Percentiles rank a stretch among this genome's conserved stretches.
Evolutionary conservation across 192 early-diverging fungal species (phyloP).

Genomic region (Coemansia sp.): DNA sequence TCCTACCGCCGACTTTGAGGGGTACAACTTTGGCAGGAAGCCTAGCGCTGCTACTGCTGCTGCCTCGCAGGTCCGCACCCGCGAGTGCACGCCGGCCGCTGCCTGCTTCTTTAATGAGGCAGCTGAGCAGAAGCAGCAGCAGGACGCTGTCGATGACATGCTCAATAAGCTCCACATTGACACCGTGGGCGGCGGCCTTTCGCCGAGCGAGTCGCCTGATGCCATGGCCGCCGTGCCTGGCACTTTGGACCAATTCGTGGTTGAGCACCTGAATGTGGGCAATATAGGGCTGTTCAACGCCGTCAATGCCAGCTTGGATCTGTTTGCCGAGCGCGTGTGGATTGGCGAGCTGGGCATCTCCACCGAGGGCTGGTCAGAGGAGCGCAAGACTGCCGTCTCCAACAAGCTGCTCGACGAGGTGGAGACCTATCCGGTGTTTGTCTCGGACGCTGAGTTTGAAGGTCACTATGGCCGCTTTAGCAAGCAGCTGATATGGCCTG

Average conservation of each 20-base stretch:
- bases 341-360: constrained; percentile 79
- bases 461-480: constrained; percentile 94
- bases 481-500: constrained; percentile 97
- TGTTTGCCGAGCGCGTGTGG: constrained; percentile 68
- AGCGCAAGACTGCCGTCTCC: constrained; percentile 63
- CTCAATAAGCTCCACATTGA: constrained; percentile 28
- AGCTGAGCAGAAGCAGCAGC: constrained; percentile 11
- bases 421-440: constrained; percentile 79
- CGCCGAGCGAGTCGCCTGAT: constrained; percentile 9
- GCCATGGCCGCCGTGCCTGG: constrained; percentile 29
- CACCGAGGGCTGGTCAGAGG: constrained; percentile 70
- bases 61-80: constrained; percentile 4
- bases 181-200: neutral
- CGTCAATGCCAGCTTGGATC: constrained; percentile 68
- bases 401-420: constrained; percentile 65
- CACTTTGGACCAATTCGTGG: constrained; percentile 59
- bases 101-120: constrained; percentile 4
- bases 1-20: neutral
- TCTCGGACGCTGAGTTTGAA: constrained; percentile 80
- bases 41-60: neutral
- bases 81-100: constrained; percentile 8
- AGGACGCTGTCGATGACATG: constrained; percentile 6
- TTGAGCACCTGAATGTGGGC: constrained; percentile 79
- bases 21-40: constrained; percentile 3
- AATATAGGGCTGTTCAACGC: constrained; percentile 98